A percentile compares a stretch with the other conserved stretches of the same genome.
Conservation (phyloP, 768 basidiomycete species). For the Mycena venus region DNA sequence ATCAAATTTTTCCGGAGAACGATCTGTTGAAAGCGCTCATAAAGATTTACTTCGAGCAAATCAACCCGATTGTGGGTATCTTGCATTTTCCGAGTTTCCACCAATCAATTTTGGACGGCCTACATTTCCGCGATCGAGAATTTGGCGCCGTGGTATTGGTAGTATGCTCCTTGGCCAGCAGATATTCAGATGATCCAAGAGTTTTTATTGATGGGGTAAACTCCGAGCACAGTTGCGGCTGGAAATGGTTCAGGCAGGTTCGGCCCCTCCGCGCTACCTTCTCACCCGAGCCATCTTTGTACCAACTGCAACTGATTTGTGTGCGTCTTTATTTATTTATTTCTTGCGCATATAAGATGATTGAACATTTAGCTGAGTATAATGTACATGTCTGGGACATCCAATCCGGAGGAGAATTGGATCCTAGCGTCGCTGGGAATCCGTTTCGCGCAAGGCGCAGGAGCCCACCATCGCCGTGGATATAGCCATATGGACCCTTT, state of each 20-base stretch:
- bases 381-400: neutral
- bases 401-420: neutral
- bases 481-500: conserved; percentile 37
- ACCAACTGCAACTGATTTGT: neutral
- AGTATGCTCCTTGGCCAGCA: conserved; percentile 74
- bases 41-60: conserved; percentile 67
- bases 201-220: conserved; percentile 49
- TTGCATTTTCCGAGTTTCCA: conserved; percentile 79
- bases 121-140: conserved; percentile 61
- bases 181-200: conserved; percentile 66
- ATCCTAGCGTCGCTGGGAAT: conserved; percentile 67
- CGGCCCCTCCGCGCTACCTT: conserved; percentile 53
- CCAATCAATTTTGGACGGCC: conserved; percentile 55
- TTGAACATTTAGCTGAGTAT: neutral
- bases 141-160: conserved; percentile 74
- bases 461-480: conserved; percentile 65
- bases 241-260: conserved; percentile 74
- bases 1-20: conserved; percentile 59
- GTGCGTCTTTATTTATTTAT: neutral
- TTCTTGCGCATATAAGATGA: too few species aligned
- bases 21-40: conserved; percentile 66
- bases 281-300: neutral
- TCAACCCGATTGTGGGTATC: conserved; percentile 68
- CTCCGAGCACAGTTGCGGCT: conserved; percentile 64
- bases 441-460: conserved; percentile 71